phyloP scores from a whole-genome alignment of 495 filamentous ascomycete species.

The Trichoderma virens region DNA sequence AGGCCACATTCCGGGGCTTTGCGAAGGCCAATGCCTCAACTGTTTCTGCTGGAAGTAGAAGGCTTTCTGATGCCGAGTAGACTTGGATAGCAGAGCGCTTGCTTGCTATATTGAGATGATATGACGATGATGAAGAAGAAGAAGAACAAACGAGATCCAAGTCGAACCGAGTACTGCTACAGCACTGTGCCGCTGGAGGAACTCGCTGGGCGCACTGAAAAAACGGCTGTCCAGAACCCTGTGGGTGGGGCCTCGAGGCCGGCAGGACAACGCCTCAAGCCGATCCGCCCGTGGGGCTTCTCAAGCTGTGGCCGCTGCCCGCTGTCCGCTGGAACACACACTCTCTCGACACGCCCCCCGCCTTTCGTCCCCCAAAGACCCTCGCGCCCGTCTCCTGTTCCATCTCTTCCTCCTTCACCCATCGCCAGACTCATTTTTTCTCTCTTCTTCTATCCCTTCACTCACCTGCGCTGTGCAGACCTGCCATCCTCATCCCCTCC shows the following conservation, averaged over 20 bases:
- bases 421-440: not conserved
- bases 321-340: conserved; percentile 3
- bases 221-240: not conserved
- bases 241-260: conserved; percentile 1
- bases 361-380: not conserved
- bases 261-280: conserved; percentile 4
- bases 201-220: not conserved
- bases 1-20: no score
- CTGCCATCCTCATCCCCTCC: no score
- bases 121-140: no score
- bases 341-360: not conserved
- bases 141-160: no score
- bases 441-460: not conserved
- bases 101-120: no score
- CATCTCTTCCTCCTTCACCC: conserved; percentile 8
- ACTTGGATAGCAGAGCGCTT: no score
- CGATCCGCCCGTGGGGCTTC: conserved; percentile 8
- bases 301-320: not conserved
- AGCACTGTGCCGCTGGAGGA: not conserved
- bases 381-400: conserved; percentile 9
- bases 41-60: no score
- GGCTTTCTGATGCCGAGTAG: no score
- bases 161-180: no score
- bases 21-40: no score
- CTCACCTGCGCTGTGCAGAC: not conserved